Evolutionary conservation across 1,284 basidiomycete genomes (phyloP).

Genomic region (Sphaerobolus stellatus): DNA sequence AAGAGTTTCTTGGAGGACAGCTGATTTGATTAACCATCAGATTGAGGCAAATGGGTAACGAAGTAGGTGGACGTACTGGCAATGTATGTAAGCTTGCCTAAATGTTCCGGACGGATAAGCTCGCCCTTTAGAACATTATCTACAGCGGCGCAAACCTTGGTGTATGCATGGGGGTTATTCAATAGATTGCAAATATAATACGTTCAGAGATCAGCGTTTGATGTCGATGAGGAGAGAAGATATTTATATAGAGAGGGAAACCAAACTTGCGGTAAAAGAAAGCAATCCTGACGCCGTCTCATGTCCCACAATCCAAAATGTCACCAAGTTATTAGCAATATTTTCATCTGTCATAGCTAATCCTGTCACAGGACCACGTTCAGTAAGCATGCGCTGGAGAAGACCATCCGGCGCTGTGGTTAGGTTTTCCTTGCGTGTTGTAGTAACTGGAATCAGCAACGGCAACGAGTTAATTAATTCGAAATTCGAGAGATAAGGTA

Average conservation of each 20-base stretch:
- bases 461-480: no score
- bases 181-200: slow-evolving; percentile 44
- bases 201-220: slow-evolving; percentile 9
- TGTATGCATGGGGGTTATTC: slow-evolving; percentile 43
- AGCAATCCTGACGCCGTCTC: slow-evolving; percentile 49
- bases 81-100: slow-evolving; percentile 45
- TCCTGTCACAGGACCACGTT: slow-evolving; percentile 49
- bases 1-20: slow-evolving; percentile 48
- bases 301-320: slow-evolving; percentile 55
- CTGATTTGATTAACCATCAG: slow-evolving; percentile 25
- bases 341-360: slow-evolving; percentile 42
- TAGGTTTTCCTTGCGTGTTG: slow-evolving; percentile 38
- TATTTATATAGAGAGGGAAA: background rate
- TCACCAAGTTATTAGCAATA: slow-evolving; percentile 49
- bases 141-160: slow-evolving; percentile 46
- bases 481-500: no score
- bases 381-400: slow-evolving; percentile 46
- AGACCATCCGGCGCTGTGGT: slow-evolving; percentile 45
- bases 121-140: slow-evolving; percentile 43
- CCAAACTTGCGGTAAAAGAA: slow-evolving; percentile 29
- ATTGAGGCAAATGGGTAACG: no score
- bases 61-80: slow-evolving; percentile 37
- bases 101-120: slow-evolving; percentile 37
- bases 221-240: no score
- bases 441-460: no score